Conservation (phyloP, 139 green algal genomes). For the Yamagishiella unicocca region DNA sequence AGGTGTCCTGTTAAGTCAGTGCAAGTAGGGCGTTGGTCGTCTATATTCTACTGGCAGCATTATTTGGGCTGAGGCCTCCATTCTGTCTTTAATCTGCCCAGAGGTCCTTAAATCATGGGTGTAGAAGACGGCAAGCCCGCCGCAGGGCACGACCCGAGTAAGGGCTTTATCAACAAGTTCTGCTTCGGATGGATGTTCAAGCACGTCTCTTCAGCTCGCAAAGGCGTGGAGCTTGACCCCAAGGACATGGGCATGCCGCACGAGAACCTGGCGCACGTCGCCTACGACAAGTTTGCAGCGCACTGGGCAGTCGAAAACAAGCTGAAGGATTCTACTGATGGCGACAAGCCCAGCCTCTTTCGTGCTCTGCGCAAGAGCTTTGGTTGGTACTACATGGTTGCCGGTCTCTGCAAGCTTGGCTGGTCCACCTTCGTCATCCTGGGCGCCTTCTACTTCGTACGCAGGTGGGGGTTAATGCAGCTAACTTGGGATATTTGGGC, state of each 20-base stretch:
- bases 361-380: conserved; percentile 14
- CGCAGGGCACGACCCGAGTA: conserved; percentile 8
- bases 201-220: too few species aligned
- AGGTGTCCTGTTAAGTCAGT: too few species aligned
- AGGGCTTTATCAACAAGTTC: conserved; percentile 23
- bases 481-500: too few species aligned
- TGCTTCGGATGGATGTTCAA: conserved; percentile 31
- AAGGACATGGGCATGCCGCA: not conserved
- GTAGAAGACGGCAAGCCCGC: too few species aligned
- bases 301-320: not conserved
- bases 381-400: conserved; percentile 4
- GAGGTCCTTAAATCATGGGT: too few species aligned
- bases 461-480: conserved; percentile 20
- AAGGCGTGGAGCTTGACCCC: not conserved
- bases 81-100: too few species aligned
- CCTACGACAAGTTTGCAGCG: not conserved
- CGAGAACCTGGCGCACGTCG: not conserved
- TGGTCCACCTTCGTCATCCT: conserved; percentile 51
- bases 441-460: conserved; percentile 62
- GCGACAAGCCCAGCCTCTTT: conserved; percentile 8
- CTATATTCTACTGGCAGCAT: too few species aligned
- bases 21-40: too few species aligned
- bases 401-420: conserved; percentile 52
- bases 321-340: not conserved
- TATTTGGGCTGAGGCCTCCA: too few species aligned